phyloP scores from a whole-genome alignment of 257 asterid genomes.

The Solanum raphanifolium region DNA sequence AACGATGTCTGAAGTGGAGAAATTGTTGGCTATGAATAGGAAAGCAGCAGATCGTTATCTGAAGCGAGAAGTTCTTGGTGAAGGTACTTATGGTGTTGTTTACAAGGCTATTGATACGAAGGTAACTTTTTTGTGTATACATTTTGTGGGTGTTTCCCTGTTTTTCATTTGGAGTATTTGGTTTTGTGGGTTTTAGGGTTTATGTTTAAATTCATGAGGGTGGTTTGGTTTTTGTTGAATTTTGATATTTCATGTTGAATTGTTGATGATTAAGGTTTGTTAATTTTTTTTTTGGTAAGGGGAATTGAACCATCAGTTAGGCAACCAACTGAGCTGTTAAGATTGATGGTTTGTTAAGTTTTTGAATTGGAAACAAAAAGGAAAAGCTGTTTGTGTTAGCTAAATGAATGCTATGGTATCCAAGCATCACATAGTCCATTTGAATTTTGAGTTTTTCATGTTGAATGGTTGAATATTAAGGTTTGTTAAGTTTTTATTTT shows the following conservation, averaged over 20 bases:
- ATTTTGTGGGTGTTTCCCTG: neutral
- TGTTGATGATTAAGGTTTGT: neutral
- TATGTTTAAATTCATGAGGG: neutral
- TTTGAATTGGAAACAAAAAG: neutral
- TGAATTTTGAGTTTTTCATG: neutral
- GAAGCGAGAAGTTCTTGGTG: conserved; percentile 80
- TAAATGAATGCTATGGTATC: neutral
- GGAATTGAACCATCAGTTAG: neutral
- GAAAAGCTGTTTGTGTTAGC: neutral
- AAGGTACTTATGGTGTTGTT: conserved; percentile 96
- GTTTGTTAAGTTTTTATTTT: neutral
- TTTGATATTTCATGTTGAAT: neutral
- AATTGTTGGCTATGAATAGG: conserved; percentile 13
- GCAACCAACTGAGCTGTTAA: neutral
- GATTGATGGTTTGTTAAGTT: neutral
- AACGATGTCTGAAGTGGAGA: neutral
- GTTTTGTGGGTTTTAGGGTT: neutral
- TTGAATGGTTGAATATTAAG: neutral
- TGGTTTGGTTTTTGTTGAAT: neutral
- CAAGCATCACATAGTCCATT: neutral
- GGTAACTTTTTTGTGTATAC: conserved; percentile 25
- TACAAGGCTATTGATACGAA: conserved; percentile 91
- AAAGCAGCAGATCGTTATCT: conserved; percentile 89
- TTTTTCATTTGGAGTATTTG: neutral
- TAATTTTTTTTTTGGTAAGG: neutral